phyloP scores from a whole-genome alignment of 805 yeast species.

The Candida methanosorbosa region DNA sequence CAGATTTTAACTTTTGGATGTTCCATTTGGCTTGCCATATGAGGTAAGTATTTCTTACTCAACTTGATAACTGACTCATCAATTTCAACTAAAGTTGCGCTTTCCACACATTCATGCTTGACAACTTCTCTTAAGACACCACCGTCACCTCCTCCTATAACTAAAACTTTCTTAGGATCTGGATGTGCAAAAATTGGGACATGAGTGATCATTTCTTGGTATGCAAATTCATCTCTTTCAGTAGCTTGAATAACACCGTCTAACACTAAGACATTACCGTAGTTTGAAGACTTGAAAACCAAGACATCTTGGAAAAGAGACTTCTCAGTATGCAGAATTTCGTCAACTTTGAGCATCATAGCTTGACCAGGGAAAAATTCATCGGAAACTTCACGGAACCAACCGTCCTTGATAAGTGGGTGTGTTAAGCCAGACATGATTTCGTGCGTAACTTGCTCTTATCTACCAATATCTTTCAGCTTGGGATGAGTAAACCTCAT shows the following conservation, averaged over 20 bases:
- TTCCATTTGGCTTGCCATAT: conserved; percentile 59
- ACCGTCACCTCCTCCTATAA: conserved; percentile 96
- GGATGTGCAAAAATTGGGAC: conserved; percentile 73
- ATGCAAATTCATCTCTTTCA: conserved; percentile 88
- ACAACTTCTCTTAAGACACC: conserved; percentile 86
- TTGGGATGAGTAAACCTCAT: too few relatives aligned
- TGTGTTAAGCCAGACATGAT: conserved; percentile 29
- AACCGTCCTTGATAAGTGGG: conserved; percentile 50
- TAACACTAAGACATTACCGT: conserved; percentile 81
- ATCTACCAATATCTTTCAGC: too few relatives aligned
- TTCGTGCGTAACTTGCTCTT: too few relatives aligned
- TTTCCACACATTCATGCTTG: conserved; percentile 50
- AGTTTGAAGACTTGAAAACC: conserved; percentile 64
- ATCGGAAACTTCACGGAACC: conserved; percentile 76
- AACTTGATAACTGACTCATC: conserved; percentile 75
- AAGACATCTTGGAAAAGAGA: conserved; percentile 77
- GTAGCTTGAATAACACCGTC: conserved; percentile 91
- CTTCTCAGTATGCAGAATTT: conserved; percentile 55
- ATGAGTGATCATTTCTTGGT: conserved; percentile 88
- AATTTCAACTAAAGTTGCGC: conserved; percentile 77
- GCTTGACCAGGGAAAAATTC: conserved; percentile 85
- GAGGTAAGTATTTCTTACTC: conserved; percentile 63
- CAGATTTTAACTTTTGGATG: conserved; percentile 60
- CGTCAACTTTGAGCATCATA: conserved; percentile 53
- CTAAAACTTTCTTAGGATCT: conserved; percentile 66